These are phyloP conservation scores for Solanum medicagineum DNA, from an alignment of 257 asterid species.

Conservation along the genomic window DNA sequence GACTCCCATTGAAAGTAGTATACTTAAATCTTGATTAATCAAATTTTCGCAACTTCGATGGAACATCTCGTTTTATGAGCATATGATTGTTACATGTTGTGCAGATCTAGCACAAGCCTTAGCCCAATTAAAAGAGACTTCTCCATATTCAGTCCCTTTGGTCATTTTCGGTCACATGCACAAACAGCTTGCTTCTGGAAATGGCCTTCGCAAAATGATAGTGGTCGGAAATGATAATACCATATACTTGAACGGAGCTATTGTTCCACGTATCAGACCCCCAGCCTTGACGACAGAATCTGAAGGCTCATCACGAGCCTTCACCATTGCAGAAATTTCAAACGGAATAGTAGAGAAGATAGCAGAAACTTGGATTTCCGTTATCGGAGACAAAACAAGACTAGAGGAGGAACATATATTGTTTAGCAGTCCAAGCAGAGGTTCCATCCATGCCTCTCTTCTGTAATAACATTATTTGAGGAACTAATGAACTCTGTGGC, in stretches of 20 bases:
- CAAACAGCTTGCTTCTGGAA: conserved; percentile 54
- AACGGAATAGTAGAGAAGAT: conserved; percentile 47
- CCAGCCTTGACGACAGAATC: conserved; percentile 6
- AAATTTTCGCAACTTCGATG: background rate
- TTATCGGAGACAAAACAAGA: conserved; percentile 25
- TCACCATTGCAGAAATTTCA: conserved; percentile 50
- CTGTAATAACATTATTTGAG: background rate
- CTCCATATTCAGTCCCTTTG: conserved; percentile 37
- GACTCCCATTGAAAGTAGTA: background rate
- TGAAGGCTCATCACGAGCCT: conserved; percentile 59
- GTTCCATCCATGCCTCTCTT: background rate
- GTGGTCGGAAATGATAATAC: conserved; percentile 54
- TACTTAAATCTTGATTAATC: background rate
- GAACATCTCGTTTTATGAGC: background rate
- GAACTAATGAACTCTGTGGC: background rate
- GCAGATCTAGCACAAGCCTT: conserved; percentile 77
- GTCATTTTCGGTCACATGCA: conserved; percentile 99
- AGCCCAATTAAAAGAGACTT: conserved; percentile 44
- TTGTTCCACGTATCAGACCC: conserved; percentile 65
- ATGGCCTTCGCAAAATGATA: conserved; percentile 68
- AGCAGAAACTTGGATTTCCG: conserved; percentile 84
- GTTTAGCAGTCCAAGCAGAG: conserved; percentile 16
- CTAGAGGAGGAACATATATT: conserved; percentile 41
- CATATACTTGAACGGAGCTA: conserved; percentile 71
- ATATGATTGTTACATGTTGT: conserved; percentile 1